Evolutionary conservation across 2,329 filamentous ascomycete genomes (phyloP), one percentile per base, ranked within the genome.

Genomic region (Cryphonectria japonica): DNA sequence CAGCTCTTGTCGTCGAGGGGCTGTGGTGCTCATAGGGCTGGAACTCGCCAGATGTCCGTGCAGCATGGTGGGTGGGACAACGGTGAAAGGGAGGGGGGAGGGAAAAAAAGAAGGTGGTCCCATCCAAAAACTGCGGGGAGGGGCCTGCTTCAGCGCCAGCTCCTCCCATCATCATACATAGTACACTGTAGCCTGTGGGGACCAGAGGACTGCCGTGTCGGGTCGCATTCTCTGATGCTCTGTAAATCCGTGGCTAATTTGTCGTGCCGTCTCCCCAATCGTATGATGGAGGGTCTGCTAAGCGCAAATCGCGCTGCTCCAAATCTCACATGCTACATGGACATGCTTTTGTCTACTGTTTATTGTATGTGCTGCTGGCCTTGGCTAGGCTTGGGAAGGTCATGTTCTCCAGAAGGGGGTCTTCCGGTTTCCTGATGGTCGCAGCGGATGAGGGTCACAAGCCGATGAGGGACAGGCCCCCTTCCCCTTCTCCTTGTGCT

Each of bases 11-110:
- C 19, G 29, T 66, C 26, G 46, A n/a, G 29, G 46, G 43, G 13
- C 26, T 6, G 22, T 41, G 64, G 16, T 54, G 46, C 46, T 34
- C 64, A 50, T 66, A 66, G 64, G 64, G 64, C 64, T 66, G 64
- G 64, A 66, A 26, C 62, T 65, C 43, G 62, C 43, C 14, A 65
- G 41, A 65, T 32, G 62, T 41, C 62, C 26, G 62, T 65, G 62
- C 62, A 46, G 41, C 62, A 34, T 50, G 62, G 41, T 34, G 62
- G 39, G 39, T 65, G n/a, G 62, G 62, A 65, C 26, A 16, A n/a
- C 41, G 19, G 13, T 32, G 39, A 50, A 41, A 7, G 14, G 41
- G 62, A 6, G 16, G 29, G 41, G 37, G 61, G 59, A 5, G 60
- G 43, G 16, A 19, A n/a, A 4, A 3, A 19, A 3, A 19, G 22